Conservation (phyloP, 306 rosid genomes). For the Abrus precatorius region DNA sequence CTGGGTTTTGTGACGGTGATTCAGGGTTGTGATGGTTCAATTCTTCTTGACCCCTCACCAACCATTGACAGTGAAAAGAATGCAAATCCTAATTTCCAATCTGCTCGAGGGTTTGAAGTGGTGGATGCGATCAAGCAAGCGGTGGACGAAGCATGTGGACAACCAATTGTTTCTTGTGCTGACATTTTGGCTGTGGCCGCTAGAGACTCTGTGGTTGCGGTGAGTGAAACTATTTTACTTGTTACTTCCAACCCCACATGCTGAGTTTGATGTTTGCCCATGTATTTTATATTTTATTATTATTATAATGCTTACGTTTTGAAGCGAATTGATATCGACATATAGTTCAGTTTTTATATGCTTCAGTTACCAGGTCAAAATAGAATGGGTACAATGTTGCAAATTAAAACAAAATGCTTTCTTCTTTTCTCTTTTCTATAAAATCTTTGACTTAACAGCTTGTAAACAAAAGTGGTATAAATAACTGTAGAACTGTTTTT, state of each 20-base stretch:
- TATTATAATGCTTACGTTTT: neutral
- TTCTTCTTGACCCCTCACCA: constrained; percentile 52
- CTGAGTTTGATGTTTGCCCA: neutral
- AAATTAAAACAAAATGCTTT: no score
- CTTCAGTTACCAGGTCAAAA: no score
- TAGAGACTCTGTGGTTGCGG: constrained; percentile 53
- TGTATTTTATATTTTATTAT: no score
- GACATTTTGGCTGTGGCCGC: constrained; percentile 58
- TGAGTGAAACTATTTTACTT: neutral
- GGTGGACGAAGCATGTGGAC: constrained; percentile 52
- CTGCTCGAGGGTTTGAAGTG: constrained; percentile 56
- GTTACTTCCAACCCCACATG: neutral
- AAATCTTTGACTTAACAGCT: no score
- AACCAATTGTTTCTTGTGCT: constrained; percentile 59
- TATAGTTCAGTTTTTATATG: no score
- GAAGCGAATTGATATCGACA: neutral
- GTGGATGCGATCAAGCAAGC: constrained; percentile 52
- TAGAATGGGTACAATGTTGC: no score
- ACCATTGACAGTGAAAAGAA: constrained; percentile 56
- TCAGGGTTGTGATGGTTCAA: constrained; percentile 63
- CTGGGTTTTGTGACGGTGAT: neutral
- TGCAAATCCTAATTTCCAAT: constrained; percentile 35
- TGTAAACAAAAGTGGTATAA: no score
- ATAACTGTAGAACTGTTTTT: no score
- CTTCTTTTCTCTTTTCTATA: no score